phyloP scores from a whole-genome alignment of 1,284 basidiomycete genomes.

The Leccinum variabile region DNA sequence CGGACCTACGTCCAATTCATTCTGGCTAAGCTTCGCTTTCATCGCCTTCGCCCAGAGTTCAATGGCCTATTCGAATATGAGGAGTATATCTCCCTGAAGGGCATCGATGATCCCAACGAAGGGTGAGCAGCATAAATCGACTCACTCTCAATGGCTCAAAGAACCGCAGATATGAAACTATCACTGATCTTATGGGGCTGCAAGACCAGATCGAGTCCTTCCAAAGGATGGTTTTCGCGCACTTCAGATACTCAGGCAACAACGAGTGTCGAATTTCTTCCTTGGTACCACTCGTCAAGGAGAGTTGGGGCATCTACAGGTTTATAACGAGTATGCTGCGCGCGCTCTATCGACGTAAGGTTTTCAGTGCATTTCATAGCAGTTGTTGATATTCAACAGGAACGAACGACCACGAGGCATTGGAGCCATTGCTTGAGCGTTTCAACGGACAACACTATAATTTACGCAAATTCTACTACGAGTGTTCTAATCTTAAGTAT shows the following conservation, averaged over 20 bases:
- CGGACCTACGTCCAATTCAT: constrained; percentile 94
- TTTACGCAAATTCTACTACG: constrained; percentile 95
- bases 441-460: constrained; percentile 84
- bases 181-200: constrained; percentile 91
- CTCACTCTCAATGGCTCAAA: constrained; percentile 15
- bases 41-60: constrained; percentile 90
- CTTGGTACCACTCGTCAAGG: no score
- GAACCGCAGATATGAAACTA: constrained; percentile 83
- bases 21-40: constrained; percentile 92
- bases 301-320: constrained; percentile 78
- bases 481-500: constrained; percentile 96
- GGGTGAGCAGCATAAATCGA: constrained; percentile 58
- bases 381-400: constrained; percentile 47
- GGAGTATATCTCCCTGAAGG: constrained; percentile 96
- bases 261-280: constrained; percentile 77
- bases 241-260: constrained; percentile 86
- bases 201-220: constrained; percentile 98
- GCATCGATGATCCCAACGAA: constrained; percentile 97
- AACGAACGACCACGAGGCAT: constrained; percentile 82
- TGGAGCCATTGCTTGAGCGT: constrained; percentile 83
- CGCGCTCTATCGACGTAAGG: constrained; percentile 88
- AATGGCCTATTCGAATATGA: constrained; percentile 54
- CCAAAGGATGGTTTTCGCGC: constrained; percentile 93
- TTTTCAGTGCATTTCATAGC: constrained; percentile 15
- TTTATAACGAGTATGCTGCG: constrained; percentile 98